phyloP scores from a whole-genome alignment of 2,329 filamentous ascomycete genomes.

The Pestalotiopsis sp. region DNA sequence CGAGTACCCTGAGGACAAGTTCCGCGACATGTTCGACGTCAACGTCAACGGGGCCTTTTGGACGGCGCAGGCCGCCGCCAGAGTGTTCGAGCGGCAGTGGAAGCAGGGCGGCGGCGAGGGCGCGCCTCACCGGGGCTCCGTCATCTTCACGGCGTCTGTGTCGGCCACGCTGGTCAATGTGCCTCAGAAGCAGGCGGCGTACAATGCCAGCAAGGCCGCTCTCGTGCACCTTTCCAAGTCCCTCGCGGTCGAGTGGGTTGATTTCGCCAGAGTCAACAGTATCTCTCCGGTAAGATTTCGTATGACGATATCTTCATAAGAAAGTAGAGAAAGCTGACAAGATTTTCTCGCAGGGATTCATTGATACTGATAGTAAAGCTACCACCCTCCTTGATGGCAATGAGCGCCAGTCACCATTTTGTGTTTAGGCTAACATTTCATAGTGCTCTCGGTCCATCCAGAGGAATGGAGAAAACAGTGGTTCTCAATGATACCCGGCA shows the following conservation, averaged over 20 bases:
- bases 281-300: conserved; percentile 35
- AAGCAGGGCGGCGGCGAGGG: conserved; percentile 24
- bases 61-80: conserved; percentile 44
- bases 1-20: conserved; percentile 43
- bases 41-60: conserved; percentile 46
- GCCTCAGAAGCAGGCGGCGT: conserved; percentile 43
- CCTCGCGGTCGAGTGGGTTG: conserved; percentile 45
- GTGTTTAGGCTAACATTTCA: not conserved
- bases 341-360: conserved; percentile 29
- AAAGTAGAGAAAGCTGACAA: not conserved
- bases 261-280: conserved; percentile 43
- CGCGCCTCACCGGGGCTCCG: conserved; percentile 32
- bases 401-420: not conserved
- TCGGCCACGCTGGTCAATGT: conserved; percentile 43
- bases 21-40: conserved; percentile 39
- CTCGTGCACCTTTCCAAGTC: conserved; percentile 42
- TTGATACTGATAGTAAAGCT: conserved; percentile 33
- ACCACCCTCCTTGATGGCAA: not conserved
- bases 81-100: conserved; percentile 37
- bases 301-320: not conserved
- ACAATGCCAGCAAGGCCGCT: conserved; percentile 46
- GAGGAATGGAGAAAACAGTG: conserved; percentile 30
- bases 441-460: conserved; percentile 34
- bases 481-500: conserved; percentile 32
- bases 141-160: conserved; percentile 43